Base-by-base conservation (phyloP, 202 grass and related monocot genomes). In the Carex arenaria region DNA sequence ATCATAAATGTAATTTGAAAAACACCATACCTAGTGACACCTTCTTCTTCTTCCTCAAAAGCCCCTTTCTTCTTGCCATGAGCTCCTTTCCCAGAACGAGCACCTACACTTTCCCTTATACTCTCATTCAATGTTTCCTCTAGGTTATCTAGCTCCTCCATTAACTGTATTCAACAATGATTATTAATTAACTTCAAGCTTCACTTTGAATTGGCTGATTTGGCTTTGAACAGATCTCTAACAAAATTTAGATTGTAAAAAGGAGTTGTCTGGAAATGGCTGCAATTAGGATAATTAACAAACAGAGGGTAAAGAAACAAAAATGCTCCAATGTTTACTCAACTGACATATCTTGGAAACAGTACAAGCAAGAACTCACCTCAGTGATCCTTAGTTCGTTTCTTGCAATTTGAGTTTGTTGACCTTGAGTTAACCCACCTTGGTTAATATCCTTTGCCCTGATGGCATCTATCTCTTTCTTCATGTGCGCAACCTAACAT, bases 91-190 rank as follows among this genome's bases (percentile, higher is more conserved):
- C 91, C 86, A 87, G 93, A 52, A 86, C 96, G 89, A 85, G 93
- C 96, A 86, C 96, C 96, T 83, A 95, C 36, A 89, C 96, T 98
- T 95, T 93, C 96, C 20, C 61, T 91, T 84, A 98, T 95, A 87
- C 96, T 95, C 80, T 98, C 93, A 92, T 95, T 98, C 83, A 98
- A 92, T 70, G 96, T 95, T 90, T 98, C 96, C 93, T 98, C 96
- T 64, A 98, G 79, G 86, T 90, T 98, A 20, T 95, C 93, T 56
- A 98, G 78, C 87, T 98, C 96, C 88, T 95, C 96, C 91, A 95
- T 59, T 90, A 98, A 92, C 96, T 98, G 85, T 65, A 52, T 20
- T 86, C 81, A 53, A 85, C 53, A 72, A 73, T 20, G 40, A 85
- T 55, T 77, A 73, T 72, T 72, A 80, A 43, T 55, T n/a, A 74